Evolutionary conservation across 495 filamentous ascomycete genomes (phyloP).

Genomic region (Oleoguttula mirabilis): DNA sequence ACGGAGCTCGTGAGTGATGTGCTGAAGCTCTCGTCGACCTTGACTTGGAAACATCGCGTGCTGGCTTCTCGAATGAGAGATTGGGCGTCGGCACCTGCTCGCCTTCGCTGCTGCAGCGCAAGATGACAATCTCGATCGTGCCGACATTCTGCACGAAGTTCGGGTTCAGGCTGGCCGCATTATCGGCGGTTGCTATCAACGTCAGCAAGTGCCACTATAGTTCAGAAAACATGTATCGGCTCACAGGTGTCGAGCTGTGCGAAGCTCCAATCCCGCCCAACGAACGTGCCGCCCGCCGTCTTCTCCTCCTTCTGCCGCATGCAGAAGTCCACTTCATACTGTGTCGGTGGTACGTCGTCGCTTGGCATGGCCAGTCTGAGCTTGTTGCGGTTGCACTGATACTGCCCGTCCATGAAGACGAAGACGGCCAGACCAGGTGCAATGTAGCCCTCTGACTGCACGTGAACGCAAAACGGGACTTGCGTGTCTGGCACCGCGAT

Average conservation of each 20-base stretch:
- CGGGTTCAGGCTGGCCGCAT: constrained; percentile 20
- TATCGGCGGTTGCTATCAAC: constrained; percentile 19
- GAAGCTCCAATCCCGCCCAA: constrained; percentile 36
- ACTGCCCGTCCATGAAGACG: constrained; percentile 39
- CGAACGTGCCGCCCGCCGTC: constrained; percentile 26
- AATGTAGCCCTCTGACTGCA: constrained; percentile 33
- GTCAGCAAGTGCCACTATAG: too few relatives aligned
- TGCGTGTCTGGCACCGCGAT: constrained; percentile 31
- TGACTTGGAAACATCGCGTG: too few relatives aligned
- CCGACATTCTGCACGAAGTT: constrained; percentile 32
- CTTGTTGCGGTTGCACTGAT: constrained; percentile 40
- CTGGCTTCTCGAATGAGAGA: too few relatives aligned
- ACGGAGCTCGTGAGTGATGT: too few relatives aligned
- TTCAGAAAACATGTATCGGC: too few relatives aligned
- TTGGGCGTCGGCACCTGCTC: constrained; percentile 3
- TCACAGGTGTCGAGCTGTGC: constrained; percentile 32
- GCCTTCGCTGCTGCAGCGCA: constrained; percentile 26
- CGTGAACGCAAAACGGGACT: constrained; percentile 32
- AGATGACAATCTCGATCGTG: constrained; percentile 38
- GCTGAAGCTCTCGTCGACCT: too few relatives aligned
- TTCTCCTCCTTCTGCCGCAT: constrained; percentile 37
- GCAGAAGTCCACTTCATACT: constrained; percentile 30
- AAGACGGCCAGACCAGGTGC: constrained; percentile 37
- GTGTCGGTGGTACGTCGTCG: constrained; percentile 4
- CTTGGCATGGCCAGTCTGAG: constrained; percentile 25